Percentiles rank a stretch among this genome's conserved stretches.
Evolutionary conservation across 805 yeast species (phyloP).

Genomic region (Schwanniomyces sp.): DNA sequence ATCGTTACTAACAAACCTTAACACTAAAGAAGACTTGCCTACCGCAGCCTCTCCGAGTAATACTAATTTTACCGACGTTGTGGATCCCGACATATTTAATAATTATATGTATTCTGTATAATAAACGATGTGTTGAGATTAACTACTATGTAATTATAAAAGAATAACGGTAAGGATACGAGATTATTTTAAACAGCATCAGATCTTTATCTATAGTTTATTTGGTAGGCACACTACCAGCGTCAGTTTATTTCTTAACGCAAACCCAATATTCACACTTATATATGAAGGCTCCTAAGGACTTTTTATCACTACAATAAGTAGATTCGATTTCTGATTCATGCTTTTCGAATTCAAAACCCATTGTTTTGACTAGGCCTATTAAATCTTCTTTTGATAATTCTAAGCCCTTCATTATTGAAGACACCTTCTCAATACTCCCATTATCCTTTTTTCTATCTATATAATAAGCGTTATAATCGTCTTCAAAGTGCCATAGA

Average conservation of each 20-base stretch:
- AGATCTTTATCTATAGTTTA: neutral
- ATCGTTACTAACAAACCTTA: constrained; percentile 91
- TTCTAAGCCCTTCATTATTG: constrained; percentile 57
- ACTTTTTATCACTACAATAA: constrained; percentile 51
- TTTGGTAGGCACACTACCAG: neutral
- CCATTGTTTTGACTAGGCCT: constrained; percentile 43
- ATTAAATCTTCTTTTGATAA: constrained; percentile 56
- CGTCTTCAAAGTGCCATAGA: constrained; percentile 70
- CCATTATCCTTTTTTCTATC: constrained; percentile 19
- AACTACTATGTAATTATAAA: neutral
- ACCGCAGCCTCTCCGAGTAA: constrained; percentile 97
- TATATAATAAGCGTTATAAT: constrained; percentile 23
- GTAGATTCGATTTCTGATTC: constrained; percentile 46
- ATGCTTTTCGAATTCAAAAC: constrained; percentile 49
- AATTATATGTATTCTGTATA: neutral
- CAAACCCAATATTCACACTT: constrained; percentile 73
- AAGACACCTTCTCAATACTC: constrained; percentile 21
- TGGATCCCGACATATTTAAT: constrained; percentile 34
- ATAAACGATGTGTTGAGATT: neutral
- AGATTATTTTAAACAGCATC: neutral
- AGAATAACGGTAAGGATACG: neutral
- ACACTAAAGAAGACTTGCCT: constrained; percentile 89
- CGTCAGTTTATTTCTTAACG: constrained; percentile 16
- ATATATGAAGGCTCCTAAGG: constrained; percentile 57
- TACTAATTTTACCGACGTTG: constrained; percentile 83